Evolutionary conservation across 2,329 filamentous ascomycete genomes (phyloP), one percentile per base, ranked within the genome.

Genomic region (Fusarium sp.): DNA sequence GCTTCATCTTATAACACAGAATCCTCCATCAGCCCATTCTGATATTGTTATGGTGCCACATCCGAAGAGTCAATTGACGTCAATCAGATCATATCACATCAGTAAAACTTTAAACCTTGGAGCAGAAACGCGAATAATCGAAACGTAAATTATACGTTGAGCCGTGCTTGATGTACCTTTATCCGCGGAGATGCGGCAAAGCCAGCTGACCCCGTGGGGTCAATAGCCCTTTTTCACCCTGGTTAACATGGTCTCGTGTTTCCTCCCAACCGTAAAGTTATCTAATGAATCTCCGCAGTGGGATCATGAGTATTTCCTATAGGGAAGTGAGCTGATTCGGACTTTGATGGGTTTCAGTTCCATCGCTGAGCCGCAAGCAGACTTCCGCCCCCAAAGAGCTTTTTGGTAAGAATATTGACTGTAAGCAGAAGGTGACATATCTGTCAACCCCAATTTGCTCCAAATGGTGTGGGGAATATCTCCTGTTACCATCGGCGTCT

Each of bases 131-230:
- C 32, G 25, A 40, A 27, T 52, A 20, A 47, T 44, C 49, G 49
- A 60, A 53, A 61, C 58, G 58, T 58, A 43, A 44, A 25, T 34
- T 49, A 48, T 22, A 53, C 54, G 48, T 25, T 46, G 58, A 69
- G 54, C 62, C 51, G 52, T 57, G 63, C 53, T 40, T 47, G 43
- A 41, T 58, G 45, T 55, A 65, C 60, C 51, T 60, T 58, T 66
- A 65, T 54, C 61, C 59, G 65, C 56, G 61, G 65, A 62, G 65
- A 58, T 54, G 53, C 67, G 51, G 32, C 38, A 51, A 63, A 45
- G 41, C 53, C 54, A 49, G 47, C 51, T 69, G 55, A 69, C 58
- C 62, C 67, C 62, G 53, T 52, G 64, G 68, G 68, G 67, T 61
- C 51, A 18, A 41, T 40, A 24, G 30, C 9, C 38, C 16, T 22